phyloP scores from a whole-genome alignment of 495 filamentous ascomycete species.

The Hyphodiscus hymeniophilus region DNA sequence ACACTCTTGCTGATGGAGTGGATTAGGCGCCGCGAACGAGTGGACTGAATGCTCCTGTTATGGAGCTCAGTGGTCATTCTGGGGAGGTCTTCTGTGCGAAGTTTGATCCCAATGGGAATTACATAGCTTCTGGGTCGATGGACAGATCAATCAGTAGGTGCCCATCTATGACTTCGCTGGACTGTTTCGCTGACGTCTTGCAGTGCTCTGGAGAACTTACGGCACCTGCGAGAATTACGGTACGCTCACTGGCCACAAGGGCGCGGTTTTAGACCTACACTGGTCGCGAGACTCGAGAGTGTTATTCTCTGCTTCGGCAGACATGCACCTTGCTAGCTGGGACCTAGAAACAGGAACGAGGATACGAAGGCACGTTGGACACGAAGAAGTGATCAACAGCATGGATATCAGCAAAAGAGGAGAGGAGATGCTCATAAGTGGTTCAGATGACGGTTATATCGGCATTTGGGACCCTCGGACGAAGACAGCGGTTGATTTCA shows the following conservation, averaged over 20 bases:
- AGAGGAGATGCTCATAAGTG: slow-evolving; percentile 81
- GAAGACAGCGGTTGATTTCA: slow-evolving; percentile 78
- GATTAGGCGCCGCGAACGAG: slow-evolving; percentile 73
- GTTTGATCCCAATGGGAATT: slow-evolving; percentile 79
- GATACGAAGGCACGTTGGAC: slow-evolving; percentile 85
- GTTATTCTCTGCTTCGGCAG: slow-evolving; percentile 88
- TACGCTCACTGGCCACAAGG: slow-evolving; percentile 76
- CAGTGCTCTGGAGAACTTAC: slow-evolving; percentile 89
- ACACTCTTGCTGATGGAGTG: slow-evolving; percentile 16
- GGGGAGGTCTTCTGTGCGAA: slow-evolving; percentile 85
- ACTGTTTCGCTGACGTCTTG: no score
- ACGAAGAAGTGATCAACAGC: slow-evolving; percentile 89
- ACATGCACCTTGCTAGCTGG: slow-evolving; percentile 90
- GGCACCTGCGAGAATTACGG: slow-evolving; percentile 93
- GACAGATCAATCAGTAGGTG: slow-evolving; percentile 78
- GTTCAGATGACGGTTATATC: slow-evolving; percentile 86
- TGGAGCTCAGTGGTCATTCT: slow-evolving; percentile 78
- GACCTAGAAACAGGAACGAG: slow-evolving; percentile 79
- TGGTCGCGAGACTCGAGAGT: slow-evolving; percentile 93
- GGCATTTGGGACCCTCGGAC: slow-evolving; percentile 96
- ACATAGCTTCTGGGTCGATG: slow-evolving; percentile 93
- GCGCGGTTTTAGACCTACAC: slow-evolving; percentile 82
- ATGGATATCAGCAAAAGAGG: slow-evolving; percentile 82
- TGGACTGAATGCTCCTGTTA: slow-evolving; percentile 81
- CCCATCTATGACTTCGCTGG: not conserved